Evolutionary conservation across 257 asterid genomes (phyloP).

Genomic region (Nicotiana knightiana): DNA sequence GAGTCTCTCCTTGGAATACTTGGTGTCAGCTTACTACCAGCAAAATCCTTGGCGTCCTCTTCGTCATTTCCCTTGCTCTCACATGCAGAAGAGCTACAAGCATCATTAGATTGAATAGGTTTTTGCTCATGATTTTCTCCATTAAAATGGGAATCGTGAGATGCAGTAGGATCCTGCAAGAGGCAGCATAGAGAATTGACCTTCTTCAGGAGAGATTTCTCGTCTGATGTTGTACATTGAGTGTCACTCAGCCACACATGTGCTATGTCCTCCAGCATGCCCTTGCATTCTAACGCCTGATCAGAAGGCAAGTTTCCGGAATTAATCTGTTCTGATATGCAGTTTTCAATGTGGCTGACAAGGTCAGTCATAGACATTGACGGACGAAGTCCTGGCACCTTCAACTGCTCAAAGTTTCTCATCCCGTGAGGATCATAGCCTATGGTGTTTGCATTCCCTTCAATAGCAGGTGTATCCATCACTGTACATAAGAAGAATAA

Average conservation of each 20-base stretch:
- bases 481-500: constrained; percentile 22
- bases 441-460: constrained; percentile 25
- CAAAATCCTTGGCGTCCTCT: constrained; percentile 18
- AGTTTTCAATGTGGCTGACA: constrained; percentile 51
- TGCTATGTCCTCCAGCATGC: constrained; percentile 48
- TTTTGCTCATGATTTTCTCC: constrained; percentile 28
- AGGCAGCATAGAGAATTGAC: constrained; percentile 72
- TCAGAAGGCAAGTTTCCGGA: constrained; percentile 49
- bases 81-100: constrained; percentile 12
- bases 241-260: constrained; percentile 44
- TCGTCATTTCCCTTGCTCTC: constrained; percentile 15
- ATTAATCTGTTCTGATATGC: constrained; percentile 58
- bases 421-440: constrained; percentile 23
- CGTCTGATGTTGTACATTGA: constrained; percentile 52
- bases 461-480: constrained; percentile 41
- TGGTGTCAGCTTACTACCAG: constrained; percentile 27
- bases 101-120: constrained; percentile 19
- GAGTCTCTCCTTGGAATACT: constrained; percentile 57
- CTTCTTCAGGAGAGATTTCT: constrained; percentile 68
- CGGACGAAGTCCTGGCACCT: constrained; percentile 34
- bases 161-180: constrained; percentile 42
- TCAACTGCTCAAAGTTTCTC: constrained; percentile 26
- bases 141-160: constrained; percentile 28
- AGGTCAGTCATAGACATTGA: constrained; percentile 69
- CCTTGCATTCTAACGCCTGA: constrained; percentile 54